Evolutionary conservation across 1,284 basidiomycete species (phyloP), one percentile per base, ranked within the genome.

Genomic region (Gymnopus androsaceus): DNA sequence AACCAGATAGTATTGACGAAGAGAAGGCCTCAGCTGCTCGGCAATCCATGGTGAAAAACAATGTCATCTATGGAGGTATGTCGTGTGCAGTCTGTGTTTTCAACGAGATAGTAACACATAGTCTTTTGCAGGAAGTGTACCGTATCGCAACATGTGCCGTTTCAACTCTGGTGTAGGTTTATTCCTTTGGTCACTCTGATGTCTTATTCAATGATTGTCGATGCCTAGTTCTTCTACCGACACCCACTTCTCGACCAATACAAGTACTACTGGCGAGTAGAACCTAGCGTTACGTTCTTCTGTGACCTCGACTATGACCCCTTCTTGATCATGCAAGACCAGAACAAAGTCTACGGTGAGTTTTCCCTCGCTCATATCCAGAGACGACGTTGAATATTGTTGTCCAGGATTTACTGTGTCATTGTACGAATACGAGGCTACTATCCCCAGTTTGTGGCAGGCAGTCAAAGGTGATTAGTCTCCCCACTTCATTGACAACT

Each of bases 91-190:
- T 31, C 50, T 34, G 19, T 56, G n/a, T 28, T 54, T 40, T 46
- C 25, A 25, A 51, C n/a, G n/a, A n/a, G n/a, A 45, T 15, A 28
- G 12, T 45, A 31, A 51, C 27, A 8, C 46, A 34, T 17, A 3
- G 19, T n/a, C n/a, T n/a, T n/a, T 45, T 47, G 15, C 61, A 74
- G 80, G 79, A 52, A 81, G 79, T 61, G 75, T 83, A 12, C 59
- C 59, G 59, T 61, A 93, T 66, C 85, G 90, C 50, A 92, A 93
- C 61, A 92, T 96, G 94, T 97, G 95, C 69, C 86, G 96, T 19
- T 98, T 88, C 77, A 94, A 97, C 71, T 94, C 92, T 54, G 94
- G 94, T 33, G 93, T 94, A 73, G 69, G 84, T 74, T n/a, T n/a
- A n/a, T n/a, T 31, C 23, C 11, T 23, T 14, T 30, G 11, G 25